Conservation (phyloP, 352 stramenopile species). For the Globisporangium irregulare region DNA sequence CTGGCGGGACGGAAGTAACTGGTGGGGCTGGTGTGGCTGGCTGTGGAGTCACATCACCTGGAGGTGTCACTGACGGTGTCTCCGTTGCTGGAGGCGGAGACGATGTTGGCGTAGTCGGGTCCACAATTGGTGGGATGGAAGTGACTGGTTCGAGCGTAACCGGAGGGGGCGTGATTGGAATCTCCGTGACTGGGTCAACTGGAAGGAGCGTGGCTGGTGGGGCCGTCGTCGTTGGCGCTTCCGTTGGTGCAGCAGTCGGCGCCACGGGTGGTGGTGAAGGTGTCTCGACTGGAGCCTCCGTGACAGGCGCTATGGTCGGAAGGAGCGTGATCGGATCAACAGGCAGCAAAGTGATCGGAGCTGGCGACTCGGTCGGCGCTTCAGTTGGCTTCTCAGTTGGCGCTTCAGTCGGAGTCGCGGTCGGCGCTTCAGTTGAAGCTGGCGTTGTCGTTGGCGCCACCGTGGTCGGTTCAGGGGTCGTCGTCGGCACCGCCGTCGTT, state of each 20-base stretch:
- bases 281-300: background rate
- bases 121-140: background rate
- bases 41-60: too few species aligned
- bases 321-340: slow-evolving; percentile 10
- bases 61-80: slow-evolving; percentile 1
- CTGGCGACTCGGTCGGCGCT: slow-evolving; percentile 2
- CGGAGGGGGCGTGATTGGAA: background rate
- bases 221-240: slow-evolving; percentile 17
- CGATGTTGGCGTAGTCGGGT: background rate
- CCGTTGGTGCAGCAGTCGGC: slow-evolving; percentile 11
- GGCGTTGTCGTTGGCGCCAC: background rate
- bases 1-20: background rate
- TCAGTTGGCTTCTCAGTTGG: slow-evolving; percentile 9
- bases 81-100: slow-evolving; percentile 15
- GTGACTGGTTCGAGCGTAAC: background rate
- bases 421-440: slow-evolving; percentile 12
- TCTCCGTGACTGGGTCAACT: background rate
- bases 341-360: slow-evolving; percentile 2
- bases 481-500: background rate
- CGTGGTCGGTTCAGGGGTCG: background rate
- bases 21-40: background rate
- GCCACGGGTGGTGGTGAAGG: background rate
- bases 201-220: slow-evolving; percentile 13
- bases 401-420: background rate
- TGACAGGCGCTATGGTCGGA: slow-evolving; percentile 10